These are phyloP conservation scores for Dionaea muscipula DNA, from an alignment of 179 eudicot genomes.

Conservation along the genomic window DNA sequence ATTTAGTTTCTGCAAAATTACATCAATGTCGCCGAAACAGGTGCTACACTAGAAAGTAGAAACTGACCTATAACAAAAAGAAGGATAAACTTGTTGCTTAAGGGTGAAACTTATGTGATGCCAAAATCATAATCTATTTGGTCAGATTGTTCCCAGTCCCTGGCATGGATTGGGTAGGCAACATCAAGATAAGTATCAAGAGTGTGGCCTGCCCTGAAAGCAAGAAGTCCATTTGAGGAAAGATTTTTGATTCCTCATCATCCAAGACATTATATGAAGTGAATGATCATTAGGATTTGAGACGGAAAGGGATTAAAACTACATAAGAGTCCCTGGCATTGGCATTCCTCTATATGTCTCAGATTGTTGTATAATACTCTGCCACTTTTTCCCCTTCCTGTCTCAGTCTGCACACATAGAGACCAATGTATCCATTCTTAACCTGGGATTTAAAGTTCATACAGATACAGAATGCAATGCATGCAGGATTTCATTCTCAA, in stretches of 20 bases:
- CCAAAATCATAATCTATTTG: conserved; percentile 47
- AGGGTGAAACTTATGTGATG: conserved; percentile 51
- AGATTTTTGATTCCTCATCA: conserved; percentile 32
- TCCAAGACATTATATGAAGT: conserved; percentile 44
- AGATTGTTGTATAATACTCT: background rate
- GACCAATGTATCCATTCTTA: too few species aligned
- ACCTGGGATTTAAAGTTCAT: too few species aligned
- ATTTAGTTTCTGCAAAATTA: background rate
- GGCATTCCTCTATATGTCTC: conserved; percentile 12
- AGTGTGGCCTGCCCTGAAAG: conserved; percentile 47
- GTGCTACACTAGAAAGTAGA: too few species aligned
- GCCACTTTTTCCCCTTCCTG: too few species aligned
- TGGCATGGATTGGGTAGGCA: conserved; percentile 58
- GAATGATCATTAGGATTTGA: conserved; percentile 74
- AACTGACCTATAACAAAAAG: conserved; percentile 7
- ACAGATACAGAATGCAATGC: too few species aligned
- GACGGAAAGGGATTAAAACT: too few species aligned
- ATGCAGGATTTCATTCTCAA: too few species aligned
- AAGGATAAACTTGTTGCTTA: conserved; percentile 33
- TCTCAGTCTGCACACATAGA: too few species aligned
- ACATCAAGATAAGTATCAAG: conserved; percentile 45
- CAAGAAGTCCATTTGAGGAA: conserved; percentile 42
- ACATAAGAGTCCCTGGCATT: too few species aligned
- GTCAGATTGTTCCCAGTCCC: conserved; percentile 59
- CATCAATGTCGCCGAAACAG: background rate